phyloP scores from a whole-genome alignment of 768 basidiomycete genomes.

The Lenzites betulinus region DNA sequence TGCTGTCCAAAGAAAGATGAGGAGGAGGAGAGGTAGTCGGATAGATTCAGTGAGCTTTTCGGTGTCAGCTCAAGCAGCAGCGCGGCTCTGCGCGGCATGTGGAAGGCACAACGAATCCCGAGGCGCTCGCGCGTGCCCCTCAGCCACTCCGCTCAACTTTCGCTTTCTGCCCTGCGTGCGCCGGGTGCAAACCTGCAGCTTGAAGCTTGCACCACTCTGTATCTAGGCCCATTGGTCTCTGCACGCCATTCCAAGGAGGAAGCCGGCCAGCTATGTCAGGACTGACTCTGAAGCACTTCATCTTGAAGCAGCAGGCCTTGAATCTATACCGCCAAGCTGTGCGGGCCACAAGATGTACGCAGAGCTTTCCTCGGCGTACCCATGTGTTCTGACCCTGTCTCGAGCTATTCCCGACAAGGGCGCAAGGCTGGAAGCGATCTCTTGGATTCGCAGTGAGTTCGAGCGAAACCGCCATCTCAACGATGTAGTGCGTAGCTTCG shows the following conservation, averaged over 20 bases:
- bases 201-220: no score
- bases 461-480: constrained; percentile 59
- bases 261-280: constrained; percentile 15
- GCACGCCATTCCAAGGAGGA: neutral
- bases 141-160: neutral
- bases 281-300: constrained; percentile 70
- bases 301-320: constrained; percentile 63
- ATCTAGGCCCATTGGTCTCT: no score
- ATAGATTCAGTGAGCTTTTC: constrained; percentile 20
- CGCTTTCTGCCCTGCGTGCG: no score
- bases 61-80: constrained; percentile 11
- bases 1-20: neutral
- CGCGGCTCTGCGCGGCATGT: constrained; percentile 4
- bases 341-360: constrained; percentile 65
- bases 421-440: constrained; percentile 64
- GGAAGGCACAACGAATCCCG: neutral
- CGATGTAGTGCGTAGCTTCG: constrained; percentile 50
- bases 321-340: constrained; percentile 67
- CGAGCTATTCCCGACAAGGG: constrained; percentile 63
- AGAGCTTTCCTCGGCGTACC: neutral
- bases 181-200: no score
- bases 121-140: neutral
- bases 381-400: constrained; percentile 12
- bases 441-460: constrained; percentile 75
- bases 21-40: constrained; percentile 8